Evolutionary conservation across 768 basidiomycete species (phyloP), one percentile per base, ranked within the genome.

Genomic region (Suillus tomentosus): DNA sequence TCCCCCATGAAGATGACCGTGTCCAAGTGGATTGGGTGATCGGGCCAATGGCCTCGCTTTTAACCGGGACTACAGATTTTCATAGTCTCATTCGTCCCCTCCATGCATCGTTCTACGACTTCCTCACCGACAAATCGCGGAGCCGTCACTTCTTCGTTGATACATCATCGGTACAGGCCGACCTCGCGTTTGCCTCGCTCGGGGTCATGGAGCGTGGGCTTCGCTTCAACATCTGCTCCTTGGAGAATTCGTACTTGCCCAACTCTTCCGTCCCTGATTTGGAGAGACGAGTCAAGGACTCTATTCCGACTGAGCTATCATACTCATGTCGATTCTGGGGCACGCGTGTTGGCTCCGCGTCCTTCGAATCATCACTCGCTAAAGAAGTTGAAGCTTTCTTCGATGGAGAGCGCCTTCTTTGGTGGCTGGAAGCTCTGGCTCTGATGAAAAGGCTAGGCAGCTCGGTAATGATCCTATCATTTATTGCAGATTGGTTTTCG

Each of bases 271-370:
- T 77, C 7, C 59, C 60, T 0, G 67, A 69, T 3, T 53, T 69
- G 3, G 24, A 58, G 1, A 14, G 37, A 3, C 63, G 62, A 6
- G 68, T 76, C 13, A 51, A 68, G 9, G 45, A 62, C 0, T 56
- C 37, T 13, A 77, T 79, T 31, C 55, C 75, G 1, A 31, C 66
- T 8, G 57, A 69, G 2, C 61, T 79, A 17, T 66, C 64, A 1
- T 78, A 79, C 64, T 65, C 76, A 27, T 76, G 78, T 64, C 62
- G 64, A 22, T 76, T 65, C 48, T 79, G 76, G 76, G 71, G 64
- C 1, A 64, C 70, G 37, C 79, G 79, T 65, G 55, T 78, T 10
- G n/a, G 43, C 3, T 61, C 56, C 7, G 60, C 61, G 15, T 34
- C 60, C 2, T 54, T 57, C 37, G 24, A 64, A 22, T 8, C 34